These are phyloP conservation scores for Epicoccum sorghinum DNA, from an alignment of 2,329 filamentous ascomycete species.

Conservation along the genomic window DNA sequence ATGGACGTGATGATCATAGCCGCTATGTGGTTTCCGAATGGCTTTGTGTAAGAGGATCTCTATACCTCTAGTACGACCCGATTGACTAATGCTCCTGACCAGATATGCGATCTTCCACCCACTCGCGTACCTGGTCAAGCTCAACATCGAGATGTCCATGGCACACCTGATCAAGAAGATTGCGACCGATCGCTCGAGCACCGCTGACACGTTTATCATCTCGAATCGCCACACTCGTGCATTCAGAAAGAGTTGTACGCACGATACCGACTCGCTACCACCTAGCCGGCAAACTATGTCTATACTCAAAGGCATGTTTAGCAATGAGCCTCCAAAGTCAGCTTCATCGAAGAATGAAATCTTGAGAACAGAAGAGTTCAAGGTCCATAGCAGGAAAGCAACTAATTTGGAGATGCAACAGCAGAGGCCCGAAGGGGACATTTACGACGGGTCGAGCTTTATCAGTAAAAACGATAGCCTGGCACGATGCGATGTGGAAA, in stretches of 20 bases:
- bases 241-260: conserved; percentile 5
- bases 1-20: conserved; percentile 49
- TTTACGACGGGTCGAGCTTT: conserved; percentile 2
- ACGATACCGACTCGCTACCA: not conserved
- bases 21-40: conserved; percentile 51
- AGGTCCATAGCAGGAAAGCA: conserved; percentile 7
- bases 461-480: conserved; percentile 5
- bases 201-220: conserved; percentile 6
- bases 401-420: not conserved
- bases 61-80: not conserved
- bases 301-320: conserved; percentile 17
- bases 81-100: not conserved
- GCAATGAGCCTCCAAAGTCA: not conserved
- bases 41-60: conserved; percentile 42
- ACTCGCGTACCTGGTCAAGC: conserved; percentile 54
- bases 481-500: not conserved
- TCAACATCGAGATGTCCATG: conserved; percentile 47
- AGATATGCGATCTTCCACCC: conserved; percentile 56
- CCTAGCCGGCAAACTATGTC: conserved; percentile 11
- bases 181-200: conserved; percentile 16
- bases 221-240: not conserved
- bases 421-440: not conserved
- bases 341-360: conserved; percentile 3
- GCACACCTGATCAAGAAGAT: conserved; percentile 50
- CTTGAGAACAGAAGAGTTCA: conserved; percentile 15